Evolutionary conservation across 305 asterid species (phyloP), one percentile per base, ranked within the genome.

Genomic region (Fraxinus baroniana): DNA sequence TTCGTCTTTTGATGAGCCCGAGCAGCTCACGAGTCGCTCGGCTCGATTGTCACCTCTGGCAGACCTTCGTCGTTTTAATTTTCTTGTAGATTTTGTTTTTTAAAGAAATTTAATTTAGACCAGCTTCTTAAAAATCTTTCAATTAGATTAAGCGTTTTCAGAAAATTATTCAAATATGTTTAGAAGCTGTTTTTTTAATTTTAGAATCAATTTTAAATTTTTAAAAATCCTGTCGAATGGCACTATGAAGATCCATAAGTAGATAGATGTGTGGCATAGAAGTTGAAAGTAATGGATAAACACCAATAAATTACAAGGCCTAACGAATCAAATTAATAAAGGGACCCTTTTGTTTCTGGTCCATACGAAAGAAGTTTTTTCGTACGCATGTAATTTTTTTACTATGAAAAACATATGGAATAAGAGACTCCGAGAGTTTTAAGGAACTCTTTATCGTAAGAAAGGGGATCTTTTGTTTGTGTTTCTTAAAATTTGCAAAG

Each of bases 301-400:
- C 32, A 62, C 15, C 71, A 62, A 22, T 62, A 62, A 62, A 18
- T 62, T 62, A 13, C 71, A 7, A 62, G 9, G 33, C 32, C 24
- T 55, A 55, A 55, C 85, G 62, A 81, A 83, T 83, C 49, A 49
- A 78, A 4, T 33, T 44, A 62, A 46, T 36, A 74, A 79, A 79
- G 77, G 85, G 89, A 15, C 79, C 87, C 82, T 35, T 81, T 68
- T 78, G 81, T 78, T 39, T 66, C 78, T 81, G 66, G 68, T 81
- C 88, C 78, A 20, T 60, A 74, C 3, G 57, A 49, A 49, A 13
- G 7, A 46, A 46, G 60, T 49, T 52, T 49, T 49, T 49, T 49
- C 2, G 60, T 15, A 4, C 60, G 18, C 60, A 15, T 13, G 60
- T 49, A 49, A 49, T 1, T 18, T 49, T 49, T 49, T 49, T 49